These are phyloP conservation scores for Aulographum hederae DNA, from an alignment of 2,329 filamentous ascomycete species.

Conservation along the genomic window DNA sequence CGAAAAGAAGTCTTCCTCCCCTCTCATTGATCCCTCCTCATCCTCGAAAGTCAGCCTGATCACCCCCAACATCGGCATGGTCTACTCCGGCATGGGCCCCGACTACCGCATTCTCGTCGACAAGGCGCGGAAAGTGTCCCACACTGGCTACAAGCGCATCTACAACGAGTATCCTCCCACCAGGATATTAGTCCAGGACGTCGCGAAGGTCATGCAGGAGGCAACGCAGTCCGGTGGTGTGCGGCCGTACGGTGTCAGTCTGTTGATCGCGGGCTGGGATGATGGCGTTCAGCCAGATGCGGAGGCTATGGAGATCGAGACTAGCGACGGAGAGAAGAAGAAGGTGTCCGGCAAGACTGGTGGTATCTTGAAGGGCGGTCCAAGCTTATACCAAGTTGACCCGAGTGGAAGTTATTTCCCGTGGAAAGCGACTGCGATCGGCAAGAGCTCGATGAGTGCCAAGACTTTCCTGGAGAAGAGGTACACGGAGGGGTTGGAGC, in stretches of 20 bases:
- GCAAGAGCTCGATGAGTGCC: conserved; percentile 92
- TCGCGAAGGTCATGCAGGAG: conserved; percentile 95
- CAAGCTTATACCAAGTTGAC: conserved; percentile 96
- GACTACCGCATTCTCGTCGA: conserved; percentile 97
- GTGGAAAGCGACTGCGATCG: conserved; percentile 98
- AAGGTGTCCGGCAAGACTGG: conserved; percentile 77
- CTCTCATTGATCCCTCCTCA: conserved; percentile 85
- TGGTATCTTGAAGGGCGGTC: conserved; percentile 85
- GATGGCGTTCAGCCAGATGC: conserved; percentile 83
- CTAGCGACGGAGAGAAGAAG: conserved; percentile 40
- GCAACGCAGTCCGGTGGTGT: conserved; percentile 97
- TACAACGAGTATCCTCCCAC: conserved; percentile 99
- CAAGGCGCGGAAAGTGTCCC: conserved; percentile 93
- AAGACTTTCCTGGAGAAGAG: conserved; percentile 99
- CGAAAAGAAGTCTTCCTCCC: conserved; percentile 98
- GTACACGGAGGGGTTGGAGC: conserved; percentile 90
- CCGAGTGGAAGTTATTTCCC: conserved; percentile 98
- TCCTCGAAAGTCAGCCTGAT: conserved; percentile 95
- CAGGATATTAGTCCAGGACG: conserved; percentile 95
- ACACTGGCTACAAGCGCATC: conserved; percentile 97
- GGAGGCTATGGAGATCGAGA: conserved; percentile 38
- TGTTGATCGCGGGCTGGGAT: conserved; percentile 94
- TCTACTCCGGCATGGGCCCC: conserved; percentile 97
- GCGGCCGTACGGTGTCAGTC: conserved; percentile 84
- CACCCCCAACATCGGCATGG: conserved; percentile 98